A percentile compares a stretch with the other conserved stretches of the same genome.
Conservation (phyloP, 169 alveolate species). For the Hepatocystis sp. region DNA sequence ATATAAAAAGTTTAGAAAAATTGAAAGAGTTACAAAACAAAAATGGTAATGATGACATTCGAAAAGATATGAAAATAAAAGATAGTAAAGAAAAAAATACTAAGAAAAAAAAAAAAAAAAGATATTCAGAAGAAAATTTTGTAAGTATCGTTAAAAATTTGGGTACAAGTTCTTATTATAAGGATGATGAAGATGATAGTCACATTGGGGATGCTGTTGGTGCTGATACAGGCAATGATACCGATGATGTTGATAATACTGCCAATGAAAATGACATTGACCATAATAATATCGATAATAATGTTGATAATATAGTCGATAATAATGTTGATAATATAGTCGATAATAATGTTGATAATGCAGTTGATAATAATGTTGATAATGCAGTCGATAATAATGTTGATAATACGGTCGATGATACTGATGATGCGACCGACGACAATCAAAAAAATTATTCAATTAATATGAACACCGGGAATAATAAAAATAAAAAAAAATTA, state of each 20-base stretch:
- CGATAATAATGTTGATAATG: slow-evolving; percentile 1
- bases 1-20: slow-evolving; percentile 10
- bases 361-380: background rate
- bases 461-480: too few relatives aligned
- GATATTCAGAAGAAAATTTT: slow-evolving; percentile 36
- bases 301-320: background rate
- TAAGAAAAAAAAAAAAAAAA: slow-evolving; percentile 20
- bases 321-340: background rate
- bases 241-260: background rate
- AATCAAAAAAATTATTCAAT: too few relatives aligned
- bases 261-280: background rate
- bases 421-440: background rate
- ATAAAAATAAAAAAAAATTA: too few relatives aligned
- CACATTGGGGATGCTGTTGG: background rate
- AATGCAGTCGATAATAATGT: background rate
- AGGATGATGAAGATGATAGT: slow-evolving; percentile 7
- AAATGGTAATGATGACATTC: slow-evolving; percentile 7
- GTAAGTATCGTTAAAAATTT: slow-evolving; percentile 14
- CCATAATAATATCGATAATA: background rate
- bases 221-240: slow-evolving; percentile 4
- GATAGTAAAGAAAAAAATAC: slow-evolving; percentile 16
- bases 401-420: background rate
- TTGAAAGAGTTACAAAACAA: background rate
- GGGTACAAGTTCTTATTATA: background rate
- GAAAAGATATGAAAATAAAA: slow-evolving; percentile 5